Conservation (phyloP, 768 basidiomycete species). For the Pilatotrama ljubarskyi region DNA sequence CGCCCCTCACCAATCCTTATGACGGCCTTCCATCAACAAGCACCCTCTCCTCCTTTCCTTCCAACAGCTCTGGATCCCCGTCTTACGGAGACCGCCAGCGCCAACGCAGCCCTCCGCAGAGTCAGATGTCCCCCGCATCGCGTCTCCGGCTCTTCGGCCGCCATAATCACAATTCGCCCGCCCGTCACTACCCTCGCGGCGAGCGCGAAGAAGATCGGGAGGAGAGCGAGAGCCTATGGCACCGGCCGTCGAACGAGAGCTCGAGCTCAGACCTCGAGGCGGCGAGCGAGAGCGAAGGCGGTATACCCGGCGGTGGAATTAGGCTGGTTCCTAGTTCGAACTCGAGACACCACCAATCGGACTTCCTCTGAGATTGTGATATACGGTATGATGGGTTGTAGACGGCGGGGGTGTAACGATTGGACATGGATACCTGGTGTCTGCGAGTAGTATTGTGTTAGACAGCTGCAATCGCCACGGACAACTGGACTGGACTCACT, state of each 20-base stretch:
- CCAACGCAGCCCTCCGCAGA: conserved; percentile 5
- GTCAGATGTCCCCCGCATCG: conserved; percentile 13
- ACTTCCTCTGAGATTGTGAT: conserved; percentile 9
- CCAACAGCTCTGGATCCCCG: conserved; percentile 8
- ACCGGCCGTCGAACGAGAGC: conserved; percentile 20
- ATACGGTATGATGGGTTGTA: conserved; percentile 2
- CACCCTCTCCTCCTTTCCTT: conserved; percentile 25
- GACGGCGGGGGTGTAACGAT: neutral
- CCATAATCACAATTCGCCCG: conserved; percentile 12
- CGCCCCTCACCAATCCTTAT: conserved; percentile 11
- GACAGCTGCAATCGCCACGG: conserved; percentile 9
- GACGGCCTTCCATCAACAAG: conserved; percentile 25
- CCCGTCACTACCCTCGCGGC: conserved; percentile 29
- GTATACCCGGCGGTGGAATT: conserved; percentile 21
- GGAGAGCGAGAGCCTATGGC: conserved; percentile 32
- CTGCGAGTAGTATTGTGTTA: conserved; percentile 6
- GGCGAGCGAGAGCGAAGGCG: conserved; percentile 9
- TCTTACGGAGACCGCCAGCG: conserved; percentile 10
- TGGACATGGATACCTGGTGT: neutral
- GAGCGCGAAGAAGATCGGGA: conserved; percentile 28
- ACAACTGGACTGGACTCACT: conserved; percentile 3
- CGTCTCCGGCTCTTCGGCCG: conserved; percentile 19
- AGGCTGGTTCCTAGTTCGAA: conserved; percentile 26
- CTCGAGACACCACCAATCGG: conserved; percentile 9
- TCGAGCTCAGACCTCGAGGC: conserved; percentile 16